Base-by-base conservation (phyloP, 2,329 filamentous ascomycete genomes). In the Diaporthe capsici region DNA sequence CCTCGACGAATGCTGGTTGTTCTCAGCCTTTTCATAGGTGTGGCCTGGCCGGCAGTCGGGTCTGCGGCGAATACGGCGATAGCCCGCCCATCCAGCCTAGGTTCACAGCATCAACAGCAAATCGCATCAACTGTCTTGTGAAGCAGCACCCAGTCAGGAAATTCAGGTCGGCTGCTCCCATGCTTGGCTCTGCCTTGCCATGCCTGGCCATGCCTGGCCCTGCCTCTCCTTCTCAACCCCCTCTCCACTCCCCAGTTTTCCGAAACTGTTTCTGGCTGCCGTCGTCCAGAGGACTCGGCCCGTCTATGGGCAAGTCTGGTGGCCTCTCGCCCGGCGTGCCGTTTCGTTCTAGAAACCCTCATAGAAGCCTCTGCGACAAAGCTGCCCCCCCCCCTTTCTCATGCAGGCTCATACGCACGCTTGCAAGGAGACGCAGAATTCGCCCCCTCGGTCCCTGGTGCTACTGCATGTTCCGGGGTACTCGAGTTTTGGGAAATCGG, bases 381-480 rank as follows among this genome's bases (percentile, higher is more conserved):
- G 25, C 49, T 17, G 42, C 49, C 55, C 28, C 71, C 55, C 28
- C 71, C 75, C 75, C 34, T 75, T 65, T 47, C 47, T 68, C 37
- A 37, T 70, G 53, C 72, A 75, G 44, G 44, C 34, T 28, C 55
- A 15, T 15, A 42, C 34, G 34, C 70, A 51, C 34, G 37, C 71
- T 44, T 37, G 44, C 58, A 31, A 42, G 44, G n/a, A 47, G 25
- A 44, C 58, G 71, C 71, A 53, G 49, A 57, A 22, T 70, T 37
- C 34, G 31, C 65, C 49, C 17, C 65, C 65, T 55, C 47, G 9
- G 47, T 28, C n/a, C 31, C 31, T 70, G 65, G 22, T 55, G 49
- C 49, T 73, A 39, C 44, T 76, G 73, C 75, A 72, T 42, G 75
- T 72, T 70, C 68, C 72, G 47, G 68, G 72, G n/a, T 63, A 25